Base-by-base conservation (phyloP, 1,139 yeast species). In the Suhomyces taliae region DNA sequence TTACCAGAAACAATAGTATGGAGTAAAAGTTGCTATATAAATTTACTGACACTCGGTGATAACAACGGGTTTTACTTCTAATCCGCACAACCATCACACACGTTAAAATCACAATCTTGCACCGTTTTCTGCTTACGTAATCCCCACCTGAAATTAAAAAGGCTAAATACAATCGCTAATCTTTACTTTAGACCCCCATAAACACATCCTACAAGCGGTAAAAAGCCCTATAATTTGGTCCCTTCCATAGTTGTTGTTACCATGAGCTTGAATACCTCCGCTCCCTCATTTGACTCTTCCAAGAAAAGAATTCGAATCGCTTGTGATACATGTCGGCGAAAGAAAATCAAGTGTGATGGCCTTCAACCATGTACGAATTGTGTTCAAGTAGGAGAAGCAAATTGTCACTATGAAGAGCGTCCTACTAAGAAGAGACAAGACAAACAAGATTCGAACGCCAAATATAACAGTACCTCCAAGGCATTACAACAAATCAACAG, bases 321-420 rank as follows among this genome's bases (percentile, higher is more conserved):
- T 15, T 65, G 70, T 46, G 64, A 60, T 43, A 48, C 50, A 9
- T 65, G 70, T 45, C 60, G 70, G 11, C 55, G 56, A 41, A 58
- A 58, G 49, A 65, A 65, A 46, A 61, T 60, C 43, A 57, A 59
- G 39, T 65, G 70, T 43, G 62, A 65, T 37, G 68, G 68, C 9
- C 48, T 44, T 7, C 39, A 29, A 7, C 66, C 65, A 0, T 65
- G 69, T 35, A 36, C 51, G 34, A 59, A 63, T 51, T 65, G 69
- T 37, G 44, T 39, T 6, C 46, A 40, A 19, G 51, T 58, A 6
- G 63, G 58, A 26, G 61, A 59, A 19, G 33, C 56, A 1, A 46
- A 53, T 6, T 71, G 76, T 52, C 59, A 57, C 37, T 71, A 69
- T 45, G 61, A 60, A 24, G 69, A 67, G 39, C 55, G 65, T 33